phyloP scores from a whole-genome alignment of 768 basidiomycete genomes.

The Kwoniella bestiolae region DNA sequence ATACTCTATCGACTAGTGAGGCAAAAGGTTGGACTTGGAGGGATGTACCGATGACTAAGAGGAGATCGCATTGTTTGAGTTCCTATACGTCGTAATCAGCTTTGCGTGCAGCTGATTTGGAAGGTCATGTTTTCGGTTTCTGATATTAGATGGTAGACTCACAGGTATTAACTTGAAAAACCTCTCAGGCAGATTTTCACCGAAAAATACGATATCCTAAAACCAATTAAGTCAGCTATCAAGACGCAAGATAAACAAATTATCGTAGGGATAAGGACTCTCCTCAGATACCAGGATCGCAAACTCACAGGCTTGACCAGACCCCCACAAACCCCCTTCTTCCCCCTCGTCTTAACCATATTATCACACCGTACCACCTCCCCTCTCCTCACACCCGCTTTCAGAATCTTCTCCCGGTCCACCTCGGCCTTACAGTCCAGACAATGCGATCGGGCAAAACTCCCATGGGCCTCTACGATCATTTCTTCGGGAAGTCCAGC shows the following conservation, averaged over 20 bases:
- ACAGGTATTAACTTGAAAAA: slow-evolving; percentile 67
- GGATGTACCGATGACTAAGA: slow-evolving; percentile 90
- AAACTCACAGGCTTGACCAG: slow-evolving; percentile 74
- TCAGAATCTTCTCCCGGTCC: slow-evolving; percentile 69
- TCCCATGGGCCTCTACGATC: slow-evolving; percentile 94
- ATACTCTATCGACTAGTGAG: slow-evolving; percentile 68
- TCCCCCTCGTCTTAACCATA: background rate
- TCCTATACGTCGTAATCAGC: slow-evolving; percentile 51
- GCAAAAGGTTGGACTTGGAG: slow-evolving; percentile 74
- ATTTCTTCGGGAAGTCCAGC: slow-evolving; percentile 74
- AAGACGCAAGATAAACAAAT: too few relatives aligned
- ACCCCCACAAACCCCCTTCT: slow-evolving; percentile 63
- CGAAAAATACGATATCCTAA: slow-evolving; percentile 83
- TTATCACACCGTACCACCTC: slow-evolving; percentile 69
- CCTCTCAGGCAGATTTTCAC: slow-evolving; percentile 67
- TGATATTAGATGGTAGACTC: slow-evolving; percentile 14
- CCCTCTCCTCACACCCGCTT: slow-evolving; percentile 65
- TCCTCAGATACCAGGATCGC: too few relatives aligned
- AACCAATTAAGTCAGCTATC: background rate
- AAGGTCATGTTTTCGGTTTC: too few relatives aligned
- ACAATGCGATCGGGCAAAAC: slow-evolving; percentile 85
- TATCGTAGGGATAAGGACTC: too few relatives aligned
- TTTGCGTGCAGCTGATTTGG: too few relatives aligned
- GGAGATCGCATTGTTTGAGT: slow-evolving; percentile 73
- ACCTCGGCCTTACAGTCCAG: slow-evolving; percentile 70